Conservation (phyloP, 2,329 filamentous ascomycete genomes). For the Colletotrichum paranaense region DNA sequence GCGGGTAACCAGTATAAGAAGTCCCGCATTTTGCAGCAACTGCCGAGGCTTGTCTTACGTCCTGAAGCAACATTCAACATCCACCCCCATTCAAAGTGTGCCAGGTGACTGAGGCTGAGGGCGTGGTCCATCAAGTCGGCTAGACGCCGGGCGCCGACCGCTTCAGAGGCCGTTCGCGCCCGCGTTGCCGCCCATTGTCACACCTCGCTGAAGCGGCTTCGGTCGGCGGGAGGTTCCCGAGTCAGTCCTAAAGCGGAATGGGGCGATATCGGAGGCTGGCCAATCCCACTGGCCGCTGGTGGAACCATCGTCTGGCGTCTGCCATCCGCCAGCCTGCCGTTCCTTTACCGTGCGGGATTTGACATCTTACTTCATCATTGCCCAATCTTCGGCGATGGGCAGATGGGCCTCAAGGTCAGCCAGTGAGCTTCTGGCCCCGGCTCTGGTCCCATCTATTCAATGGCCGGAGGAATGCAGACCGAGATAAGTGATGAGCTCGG, state of each 20-base stretch:
- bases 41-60: constrained; percentile 19
- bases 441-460: constrained; percentile 18
- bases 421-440: constrained; percentile 1
- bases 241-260: constrained; percentile 28
- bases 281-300: constrained; percentile 14
- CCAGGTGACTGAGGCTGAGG: constrained; percentile 29
- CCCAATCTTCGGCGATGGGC: constrained; percentile 6
- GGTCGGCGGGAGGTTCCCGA: constrained; percentile 16
- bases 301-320: neutral
- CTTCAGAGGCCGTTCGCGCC: constrained; percentile 29
- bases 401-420: neutral
- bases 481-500: constrained; percentile 25
- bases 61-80: neutral
- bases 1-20: neutral
- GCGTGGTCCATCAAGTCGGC: constrained; percentile 16
- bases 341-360: constrained; percentile 24
- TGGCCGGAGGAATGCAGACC: constrained; percentile 33
- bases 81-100: neutral
- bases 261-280: constrained; percentile 24
- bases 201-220: constrained; percentile 30
- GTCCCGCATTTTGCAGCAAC: neutral
- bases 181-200: constrained; percentile 28
- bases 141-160: constrained; percentile 24
- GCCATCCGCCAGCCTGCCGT: constrained; percentile 1
- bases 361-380: constrained; percentile 6